Evolutionary conservation across 805 yeast species (phyloP), one percentile per base, ranked within the genome.

Genomic region (Metschnikowia baotianmanensis): DNA sequence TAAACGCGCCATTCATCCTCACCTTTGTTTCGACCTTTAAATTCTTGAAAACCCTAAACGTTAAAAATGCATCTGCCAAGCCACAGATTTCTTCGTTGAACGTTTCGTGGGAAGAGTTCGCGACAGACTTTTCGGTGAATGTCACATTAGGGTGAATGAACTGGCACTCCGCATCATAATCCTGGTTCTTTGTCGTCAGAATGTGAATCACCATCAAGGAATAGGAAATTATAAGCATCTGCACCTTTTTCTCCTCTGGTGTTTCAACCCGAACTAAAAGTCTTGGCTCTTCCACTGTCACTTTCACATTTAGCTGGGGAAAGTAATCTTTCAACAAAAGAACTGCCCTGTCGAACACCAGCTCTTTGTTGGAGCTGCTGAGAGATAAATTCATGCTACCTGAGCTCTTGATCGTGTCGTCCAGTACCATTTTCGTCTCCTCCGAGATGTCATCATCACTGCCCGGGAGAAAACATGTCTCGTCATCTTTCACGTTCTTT

Each of bases 191-290:
- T 2, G 67, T 58, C 1, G 72, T 68, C 26, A 51, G 29, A 4
- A 67, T 45, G 31, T 61, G 68, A 28, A 69, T 48, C 40, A 63
- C 56, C 39, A 68, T 48, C 41, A 65, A 55, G 3, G 72, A 61
- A 46, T 62, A 67, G 1, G 67, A 56, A 22, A 63, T 55, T 38
- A 60, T 59, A 21, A 69, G 42, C 24, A 69, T 38, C 40, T 34
- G 69, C 28, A 43, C 51, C 38, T 25, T 51, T 17, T 29, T 43
- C 28, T 26, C 65, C 31, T 39, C 56, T 48, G 24, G 30, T 22
- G 39, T 39, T 34, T 48, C 36, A 46, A 53, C 50, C 46, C 69
- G 31, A 49, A 59, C 29, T 50, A 61, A 31, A n/a, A 42, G 21
- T 7, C 52, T 37, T 1, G 55, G 55, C 18, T 50, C 52, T 31